Base-by-base conservation (phyloP, 441 rosid species). In the Eutrema salsugineum region DNA sequence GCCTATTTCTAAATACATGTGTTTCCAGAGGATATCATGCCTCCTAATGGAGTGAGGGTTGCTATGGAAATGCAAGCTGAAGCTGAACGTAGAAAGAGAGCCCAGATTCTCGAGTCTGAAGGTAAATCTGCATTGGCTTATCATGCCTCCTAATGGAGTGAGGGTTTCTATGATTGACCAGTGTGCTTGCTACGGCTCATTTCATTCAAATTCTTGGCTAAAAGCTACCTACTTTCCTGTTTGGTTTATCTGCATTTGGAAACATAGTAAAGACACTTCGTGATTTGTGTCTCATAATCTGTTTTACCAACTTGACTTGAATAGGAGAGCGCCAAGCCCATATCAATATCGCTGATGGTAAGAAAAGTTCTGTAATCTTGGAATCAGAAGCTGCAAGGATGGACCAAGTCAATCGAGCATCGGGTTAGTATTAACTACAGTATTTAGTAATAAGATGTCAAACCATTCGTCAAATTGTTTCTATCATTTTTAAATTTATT, bases 11-110 rank as follows among this genome's bases (percentile, higher is more conserved):
- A 51, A 48, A 15, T 36, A 19, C n/a, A 58, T 57, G 67, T 66
- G 8, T 27, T 57, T 69, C 24, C 66, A 93, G 98, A 92, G 94
- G 98, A 89, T 78, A 91, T 93, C 82, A 83, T 88, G 79, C 97
- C 97, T 14, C 98, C 97, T 46, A 83, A 83, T 53, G 96, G 96
- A 61, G 91, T 91, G 75, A 83, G 86, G 79, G 83, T 71, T 62
- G 98, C 98, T 71, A 93, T 93, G 98, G 98, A 89, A 79, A 87
- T 89, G 97, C 98, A 93, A 77, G 97, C 95, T 66, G 98, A 93
- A 81, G 98, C 98, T 47, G 97, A 93, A 68, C 93, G 94, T 67
- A 93, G 82, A 76, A 89, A 79, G 83, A 84, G 97, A 82, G 96
- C 97, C 70, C 94, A 85, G 78, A 79, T 93, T 78, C 90, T 91